These are phyloP conservation scores for Gossypium arboreum DNA, from an alignment of 345 rosid genomes.

Conservation along the genomic window DNA sequence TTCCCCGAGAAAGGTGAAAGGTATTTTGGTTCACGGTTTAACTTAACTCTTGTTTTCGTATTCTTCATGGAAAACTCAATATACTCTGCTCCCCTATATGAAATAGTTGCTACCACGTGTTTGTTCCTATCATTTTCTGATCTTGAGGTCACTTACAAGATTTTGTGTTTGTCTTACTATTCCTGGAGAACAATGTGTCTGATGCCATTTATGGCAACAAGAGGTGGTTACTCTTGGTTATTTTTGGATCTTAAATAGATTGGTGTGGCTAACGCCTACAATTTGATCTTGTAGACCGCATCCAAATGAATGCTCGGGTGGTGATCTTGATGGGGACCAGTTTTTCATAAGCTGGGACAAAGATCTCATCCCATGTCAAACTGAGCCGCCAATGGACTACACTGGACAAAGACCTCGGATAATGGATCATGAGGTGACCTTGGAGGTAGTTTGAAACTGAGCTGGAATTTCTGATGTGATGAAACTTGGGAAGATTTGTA, in stretches of 20 bases:
- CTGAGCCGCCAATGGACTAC: slow-evolving; percentile 86
- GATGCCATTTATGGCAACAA: neutral
- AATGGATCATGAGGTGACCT: slow-evolving; percentile 84
- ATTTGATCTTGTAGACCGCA: slow-evolving; percentile 65
- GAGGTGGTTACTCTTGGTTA: neutral
- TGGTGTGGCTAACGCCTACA: slow-evolving; percentile 31
- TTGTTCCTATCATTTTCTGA: slow-evolving; percentile 3
- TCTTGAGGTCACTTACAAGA: neutral
- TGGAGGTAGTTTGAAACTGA: slow-evolving; percentile 48
- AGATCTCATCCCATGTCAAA: slow-evolving; percentile 63
- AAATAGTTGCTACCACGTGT: neutral
- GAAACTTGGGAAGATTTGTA: neutral
- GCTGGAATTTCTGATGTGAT: neutral
- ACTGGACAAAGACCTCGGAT: slow-evolving; percentile 63
- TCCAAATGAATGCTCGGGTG: slow-evolving; percentile 97
- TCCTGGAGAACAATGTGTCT: neutral
- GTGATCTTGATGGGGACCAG: slow-evolving; percentile 95
- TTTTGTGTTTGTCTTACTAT: neutral
- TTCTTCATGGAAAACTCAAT: neutral
- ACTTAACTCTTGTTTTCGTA: neutral
- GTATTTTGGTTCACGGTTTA: slow-evolving; percentile 28
- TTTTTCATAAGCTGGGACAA: slow-evolving; percentile 87
- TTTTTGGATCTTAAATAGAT: slow-evolving; percentile 9
- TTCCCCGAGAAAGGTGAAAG: slow-evolving; percentile 86
- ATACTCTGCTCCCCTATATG: neutral